Evolutionary conservation across 108 stramenopile species (phyloP), one percentile per base, ranked within the genome.

Genomic region (Cyclotella atomus): DNA sequence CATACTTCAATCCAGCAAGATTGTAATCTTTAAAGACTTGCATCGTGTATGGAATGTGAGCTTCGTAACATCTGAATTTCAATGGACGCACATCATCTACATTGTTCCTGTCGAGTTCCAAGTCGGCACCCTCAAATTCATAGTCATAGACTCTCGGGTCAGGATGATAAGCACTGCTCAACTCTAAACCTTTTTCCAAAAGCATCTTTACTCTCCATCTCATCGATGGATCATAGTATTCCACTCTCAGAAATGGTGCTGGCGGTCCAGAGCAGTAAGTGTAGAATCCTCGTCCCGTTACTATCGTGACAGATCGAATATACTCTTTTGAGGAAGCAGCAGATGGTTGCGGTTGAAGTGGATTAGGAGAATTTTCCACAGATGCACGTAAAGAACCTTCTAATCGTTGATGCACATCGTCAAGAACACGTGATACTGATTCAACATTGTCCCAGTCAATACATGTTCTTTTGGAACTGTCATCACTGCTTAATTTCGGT

Each of bases 21-120:
- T 83, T 83, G 43, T 70, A 77, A 80, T 83, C 79, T 56, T 95
- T 95, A 71, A 95, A 95, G 46, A 95, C 88, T 57, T 95, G 94
- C 91, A 95, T 95, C 0, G 92, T 92, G 76, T 91, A 95, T 1
- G 94, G 94, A 49, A 95, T 95, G 57, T 95, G 94, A 28, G 91
- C 94, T 67, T 95, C 94, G 52, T 95, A 95, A 64, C 91, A 95
- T 70, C 89, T 84, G 60, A 93, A 93, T 52, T 66, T 76, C 38
- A 95, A 73, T 3, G 85, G 59, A 12, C 80, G 77, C 14, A 52
- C 60, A 17, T 36, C 60, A 16, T 41, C 62, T 2, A 61, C 76
- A 29, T 69, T 63, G 20, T 75, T 82, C 3, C 36, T 41, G 0
- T 50, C 68, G 27, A 21, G 8, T 7, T 44, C 34, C 29, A 24